Evolutionary conservation across 2,329 filamentous ascomycete species (phyloP).

Genomic region (Penicillium decumbens): DNA sequence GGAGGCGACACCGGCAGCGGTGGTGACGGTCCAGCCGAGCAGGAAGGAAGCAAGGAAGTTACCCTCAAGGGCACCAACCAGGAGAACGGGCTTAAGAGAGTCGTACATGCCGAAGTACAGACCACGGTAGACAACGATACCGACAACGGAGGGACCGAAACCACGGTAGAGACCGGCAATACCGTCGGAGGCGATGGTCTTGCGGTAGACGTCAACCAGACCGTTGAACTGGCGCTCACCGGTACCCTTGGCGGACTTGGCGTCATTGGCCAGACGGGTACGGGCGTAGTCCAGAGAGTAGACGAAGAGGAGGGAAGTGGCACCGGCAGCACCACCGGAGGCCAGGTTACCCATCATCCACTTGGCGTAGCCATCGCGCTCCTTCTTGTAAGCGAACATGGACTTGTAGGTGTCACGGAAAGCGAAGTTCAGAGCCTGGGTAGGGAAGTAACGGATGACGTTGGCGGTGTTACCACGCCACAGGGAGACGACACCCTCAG

Average conservation of each 20-base stretch:
- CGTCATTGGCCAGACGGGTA: constrained; percentile 99
- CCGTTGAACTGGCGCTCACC: constrained; percentile 99
- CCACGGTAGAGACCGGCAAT: constrained; percentile 99
- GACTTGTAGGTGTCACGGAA: constrained; percentile 99
- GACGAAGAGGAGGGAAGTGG: constrained; percentile 99
- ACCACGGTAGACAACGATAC: constrained; percentile 99
- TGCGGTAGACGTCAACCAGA: constrained; percentile 98
- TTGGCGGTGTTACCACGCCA: constrained; percentile 99
- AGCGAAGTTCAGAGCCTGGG: constrained; percentile 99
- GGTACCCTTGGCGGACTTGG: constrained; percentile 91
- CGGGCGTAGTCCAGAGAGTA: constrained; percentile 99
- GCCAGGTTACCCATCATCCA: constrained; percentile 99
- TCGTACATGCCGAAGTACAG: constrained; percentile 99
- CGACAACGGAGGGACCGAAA: constrained; percentile 98
- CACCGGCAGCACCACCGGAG: constrained; percentile 99
- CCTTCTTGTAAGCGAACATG: constrained; percentile 99
- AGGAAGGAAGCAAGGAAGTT: constrained; percentile 99
- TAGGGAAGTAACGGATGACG: constrained; percentile 99
- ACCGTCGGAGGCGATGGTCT: constrained; percentile 98
- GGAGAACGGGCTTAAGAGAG: constrained; percentile 98
- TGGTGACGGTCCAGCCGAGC: constrained; percentile 99
- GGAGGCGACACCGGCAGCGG: constrained; percentile 99
- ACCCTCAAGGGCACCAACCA: constrained; percentile 84
- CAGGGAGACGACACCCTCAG: constrained; percentile 90
- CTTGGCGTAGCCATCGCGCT: constrained; percentile 94